Evolutionary conservation across 164 flowering plant genomes (phyloP).

Genomic region (Brasenia schreberi): DNA sequence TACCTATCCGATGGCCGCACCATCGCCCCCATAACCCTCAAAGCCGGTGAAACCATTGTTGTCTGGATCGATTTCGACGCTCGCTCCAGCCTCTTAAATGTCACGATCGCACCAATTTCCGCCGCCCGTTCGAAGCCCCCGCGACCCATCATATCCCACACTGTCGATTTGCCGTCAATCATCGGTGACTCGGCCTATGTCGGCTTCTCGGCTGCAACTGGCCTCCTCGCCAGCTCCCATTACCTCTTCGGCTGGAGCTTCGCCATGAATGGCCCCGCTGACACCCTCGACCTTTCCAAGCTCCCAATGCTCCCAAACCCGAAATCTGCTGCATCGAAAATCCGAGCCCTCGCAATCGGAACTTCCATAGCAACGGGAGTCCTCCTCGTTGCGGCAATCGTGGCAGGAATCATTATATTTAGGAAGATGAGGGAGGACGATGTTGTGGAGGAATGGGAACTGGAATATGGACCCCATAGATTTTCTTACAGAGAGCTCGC

Average conservation of each 20-base stretch:
- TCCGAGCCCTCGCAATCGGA: conserved; percentile 8
- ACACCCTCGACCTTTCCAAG: conserved; percentile 19
- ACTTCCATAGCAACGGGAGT: conserved; percentile 15
- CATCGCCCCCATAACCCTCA: conserved; percentile 16
- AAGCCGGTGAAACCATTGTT: conserved; percentile 26
- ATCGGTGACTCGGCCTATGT: conserved; percentile 33
- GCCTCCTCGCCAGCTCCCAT: conserved; percentile 43
- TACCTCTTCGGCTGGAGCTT: conserved; percentile 59
- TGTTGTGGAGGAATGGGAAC: conserved; percentile 46
- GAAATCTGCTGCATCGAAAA: conserved; percentile 12
- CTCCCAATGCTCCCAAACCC: conserved; percentile 34
- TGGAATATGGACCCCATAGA: conserved; percentile 39
- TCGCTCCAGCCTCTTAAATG: conserved; percentile 18
- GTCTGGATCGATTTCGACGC: conserved; percentile 61
- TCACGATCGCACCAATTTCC: conserved; percentile 19
- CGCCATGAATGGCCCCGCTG: conserved; percentile 28
- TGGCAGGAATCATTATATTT: conserved; percentile 13
- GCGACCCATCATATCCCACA: conserved; percentile 25
- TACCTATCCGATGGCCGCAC: conserved; percentile 6
- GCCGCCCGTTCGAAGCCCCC: conserved; percentile 29
- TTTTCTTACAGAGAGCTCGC: conserved; percentile 40
- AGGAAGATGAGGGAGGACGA: conserved; percentile 19
- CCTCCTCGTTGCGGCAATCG: conserved; percentile 5
- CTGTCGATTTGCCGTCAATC: conserved; percentile 32
- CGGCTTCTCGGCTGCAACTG: conserved; percentile 62